Evolutionary conservation across 1,139 yeast genomes (phyloP), one percentile per base, ranked within the genome.

Genomic region (Blastobotrys serpentis): DNA sequence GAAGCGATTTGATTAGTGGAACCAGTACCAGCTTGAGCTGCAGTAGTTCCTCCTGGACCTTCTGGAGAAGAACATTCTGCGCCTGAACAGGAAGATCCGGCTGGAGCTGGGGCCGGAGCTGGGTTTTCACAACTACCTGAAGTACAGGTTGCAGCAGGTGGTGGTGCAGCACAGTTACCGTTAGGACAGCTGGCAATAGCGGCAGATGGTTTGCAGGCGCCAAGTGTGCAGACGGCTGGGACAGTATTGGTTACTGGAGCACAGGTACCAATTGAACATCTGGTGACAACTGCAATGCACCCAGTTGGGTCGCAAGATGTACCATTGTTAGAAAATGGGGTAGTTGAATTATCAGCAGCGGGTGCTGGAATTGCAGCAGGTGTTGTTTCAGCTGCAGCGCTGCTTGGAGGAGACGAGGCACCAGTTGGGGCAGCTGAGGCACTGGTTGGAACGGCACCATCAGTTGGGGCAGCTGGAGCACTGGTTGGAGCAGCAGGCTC

Each of bases 101-200:
- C 22, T n/a, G n/a, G n/a, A n/a, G n/a, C n/a, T n/a, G n/a, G n/a
- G 22, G 40, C 40, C 18, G 40, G 40, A 36, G 40, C 16, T 19
- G 22, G 6, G 22, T 7, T 17, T 8, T 18, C 37, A 7, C 40
- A 18, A 5, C 25, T 19, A 4, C 40, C 32, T 23, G 26, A 29
- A 14, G 32, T 11, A 23, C 26, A 6, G 26, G 32, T 11, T 6
- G 32, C 32, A 11, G 32, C 32, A 11, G 7, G 25, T n/a, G 40
- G 40, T 4, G 25, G 25, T 5, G 19, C 18, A 5, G 25, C 23
- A 18, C 40, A 36, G 13, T 29, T 6, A 5, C 40, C 40, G 8
- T 17, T n/a, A 4, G 40, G 19, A 19, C 40, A 36, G 25, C 13
- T 17, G 25, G 40, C 40, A 17, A 36, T 19, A 13, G 8, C 19